Percentiles rank a stretch among this genome's conserved stretches.
Conservation (phyloP, 495 filamentous ascomycete genomes). For the Trichoderma gamsii region DNA sequence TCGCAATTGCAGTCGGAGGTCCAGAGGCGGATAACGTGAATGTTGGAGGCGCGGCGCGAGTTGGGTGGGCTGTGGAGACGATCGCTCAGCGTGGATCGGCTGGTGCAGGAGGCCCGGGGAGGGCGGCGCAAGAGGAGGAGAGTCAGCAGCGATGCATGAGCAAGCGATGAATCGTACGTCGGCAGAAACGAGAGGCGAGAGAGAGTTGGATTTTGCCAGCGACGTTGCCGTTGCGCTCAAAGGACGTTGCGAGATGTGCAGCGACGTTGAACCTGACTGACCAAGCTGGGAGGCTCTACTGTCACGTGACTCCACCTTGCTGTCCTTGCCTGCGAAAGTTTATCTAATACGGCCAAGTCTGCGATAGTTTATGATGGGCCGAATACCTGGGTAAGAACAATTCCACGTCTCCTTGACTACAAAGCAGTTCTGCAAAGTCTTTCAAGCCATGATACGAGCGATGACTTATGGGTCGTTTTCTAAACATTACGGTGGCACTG, state of each 20-base stretch:
- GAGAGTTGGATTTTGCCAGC: not conserved
- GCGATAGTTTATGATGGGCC: not conserved
- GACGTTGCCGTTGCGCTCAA: not conserved
- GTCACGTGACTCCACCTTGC: not conserved
- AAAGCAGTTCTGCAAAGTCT: no score
- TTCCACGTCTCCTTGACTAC: not conserved
- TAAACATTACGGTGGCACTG: not conserved
- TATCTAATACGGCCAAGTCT: not conserved
- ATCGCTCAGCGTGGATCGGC: conserved; percentile 3
- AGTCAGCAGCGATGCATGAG: not conserved
- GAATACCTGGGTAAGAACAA: not conserved
- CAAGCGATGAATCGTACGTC: not conserved
- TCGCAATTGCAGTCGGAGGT: not conserved
- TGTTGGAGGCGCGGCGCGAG: conserved; percentile 9
- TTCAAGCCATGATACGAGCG: no score
- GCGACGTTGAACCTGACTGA: conserved; percentile 1
- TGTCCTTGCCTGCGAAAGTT: not conserved
- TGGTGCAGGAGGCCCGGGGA: not conserved
- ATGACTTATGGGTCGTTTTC: not conserved
- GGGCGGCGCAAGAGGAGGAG: not conserved
- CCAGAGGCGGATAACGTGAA: not conserved
- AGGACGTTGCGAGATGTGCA: not conserved
- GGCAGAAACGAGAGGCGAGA: not conserved
- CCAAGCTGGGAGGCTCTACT: not conserved
- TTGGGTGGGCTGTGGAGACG: conserved; percentile 11